A percentile compares a stretch with the other conserved stretches of the same genome.
These are phyloP conservation scores for Xylaria sp. DNA, from an alignment of 2,329 filamentous ascomycete genomes.

Conservation along the genomic window DNA sequence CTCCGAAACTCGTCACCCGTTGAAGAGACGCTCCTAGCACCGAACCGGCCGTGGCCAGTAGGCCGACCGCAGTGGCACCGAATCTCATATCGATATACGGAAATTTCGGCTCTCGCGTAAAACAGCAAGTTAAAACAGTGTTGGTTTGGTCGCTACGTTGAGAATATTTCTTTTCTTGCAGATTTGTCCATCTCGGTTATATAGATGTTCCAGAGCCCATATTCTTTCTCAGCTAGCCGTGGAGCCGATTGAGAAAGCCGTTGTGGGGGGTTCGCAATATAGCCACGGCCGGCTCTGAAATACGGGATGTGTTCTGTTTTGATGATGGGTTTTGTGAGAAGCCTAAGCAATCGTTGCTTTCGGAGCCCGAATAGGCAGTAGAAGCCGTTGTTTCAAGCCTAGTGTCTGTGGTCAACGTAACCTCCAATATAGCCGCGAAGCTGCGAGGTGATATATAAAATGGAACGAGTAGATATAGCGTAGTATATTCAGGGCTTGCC, in stretches of 20 bases:
- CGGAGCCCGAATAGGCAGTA: conserved; percentile 5
- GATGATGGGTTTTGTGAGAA: conserved; percentile 1
- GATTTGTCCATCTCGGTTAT: conserved; percentile 1
- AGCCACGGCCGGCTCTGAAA: conserved; percentile 7
- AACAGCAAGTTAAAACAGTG: too few species aligned
- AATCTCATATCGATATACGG: conserved; percentile 23
- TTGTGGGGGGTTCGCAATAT: conserved; percentile 11
- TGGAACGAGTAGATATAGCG: not conserved
- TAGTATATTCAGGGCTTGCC: not conserved
- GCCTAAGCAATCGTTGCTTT: not conserved
- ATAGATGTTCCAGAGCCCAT: not conserved
- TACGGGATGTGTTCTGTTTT: conserved; percentile 12
- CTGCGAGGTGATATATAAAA: conserved; percentile 2
- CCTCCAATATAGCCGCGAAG: conserved; percentile 21
- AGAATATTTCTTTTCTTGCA: not conserved
- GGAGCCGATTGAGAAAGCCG: conserved; percentile 16
- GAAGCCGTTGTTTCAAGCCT: conserved; percentile 6
- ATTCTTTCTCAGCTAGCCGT: not conserved
- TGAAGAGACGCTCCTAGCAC: conserved; percentile 32
- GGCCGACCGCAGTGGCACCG: not conserved
- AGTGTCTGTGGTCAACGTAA: conserved; percentile 3
- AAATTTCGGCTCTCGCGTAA: not conserved
- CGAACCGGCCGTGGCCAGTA: conserved; percentile 20
- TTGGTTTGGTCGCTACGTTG: not conserved
- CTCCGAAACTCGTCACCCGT: conserved; percentile 55